Evolutionary conservation across 2,329 filamentous ascomycete species (phyloP), one percentile per base, ranked within the genome.

Genomic region (Pseudogymnoascus verrucosus): DNA sequence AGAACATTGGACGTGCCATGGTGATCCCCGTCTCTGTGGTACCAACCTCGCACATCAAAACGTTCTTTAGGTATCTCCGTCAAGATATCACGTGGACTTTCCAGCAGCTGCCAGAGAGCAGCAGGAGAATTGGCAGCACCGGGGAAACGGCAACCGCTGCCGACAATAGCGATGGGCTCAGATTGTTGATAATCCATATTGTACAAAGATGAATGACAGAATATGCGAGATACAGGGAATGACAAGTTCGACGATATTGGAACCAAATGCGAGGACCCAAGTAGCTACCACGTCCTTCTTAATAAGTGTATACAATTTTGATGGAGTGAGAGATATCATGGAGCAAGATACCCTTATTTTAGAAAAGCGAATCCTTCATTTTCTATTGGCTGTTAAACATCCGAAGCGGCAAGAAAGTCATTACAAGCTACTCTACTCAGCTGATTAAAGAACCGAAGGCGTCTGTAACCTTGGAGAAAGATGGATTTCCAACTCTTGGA

Each of bases 11-110:
- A 23, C 11, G 42, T 47, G 19, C 42, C 42, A 23, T 47, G 42
- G 19, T 23, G 42, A 47, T 47, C 19, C 8, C 69, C 67, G 10
- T 37, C 26, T 59, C 26, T 26, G 21, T 47, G 42, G 42, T 47
- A 47, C 19, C 19, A 47, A 1, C 19, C 42, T 26, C 21, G 19
- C 2, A 26, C 42, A 47, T 47, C 42, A 47, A 47, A 47, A 12
- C 42, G 19, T 23, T 47, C 42, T 6, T 42, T 70, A 70, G 39
- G 37, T 62, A 16, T 69, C 63, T 12, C 44, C 4, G 28, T 70
- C 65, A 39, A 64, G 72, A 11, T 71, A 64, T 65, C 64, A 21
- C 64, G 61, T 8, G 64, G 64, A n/a, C 12, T 60, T 21, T 40
- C 11, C n/a, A 65, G 64, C 11, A 65, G 64, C 21, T 42, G 37